Evolutionary conservation across 176 grass and related monocot genomes (phyloP), one percentile per base, ranked within the genome.

Genomic region (Coix lacrymajobi): DNA sequence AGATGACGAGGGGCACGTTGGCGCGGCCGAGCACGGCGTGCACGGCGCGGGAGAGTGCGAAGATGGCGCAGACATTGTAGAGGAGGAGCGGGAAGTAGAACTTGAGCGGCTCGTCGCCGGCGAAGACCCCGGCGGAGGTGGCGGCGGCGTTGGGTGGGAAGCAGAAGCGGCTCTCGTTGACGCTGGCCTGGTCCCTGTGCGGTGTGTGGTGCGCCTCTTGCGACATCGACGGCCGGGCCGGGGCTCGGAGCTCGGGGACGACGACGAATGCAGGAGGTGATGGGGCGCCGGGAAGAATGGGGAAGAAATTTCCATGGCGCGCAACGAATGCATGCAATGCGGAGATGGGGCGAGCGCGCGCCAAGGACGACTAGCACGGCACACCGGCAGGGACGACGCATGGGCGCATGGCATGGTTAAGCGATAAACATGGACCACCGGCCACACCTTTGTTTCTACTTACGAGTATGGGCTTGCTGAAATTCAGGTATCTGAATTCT

Each of bases 41-140:
- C 32, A 86, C 90, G 56, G 60, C 72, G 41, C 76, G 88, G 52
- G 86, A 88, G 60, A 77, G 45, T 20, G 45, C 11, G 64, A 92
- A 96, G 83, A 93, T 45, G 66, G 82, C 39, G 73, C 61, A 88
- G 73, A 96, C 80, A 30, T 93, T 86, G 83, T 67, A 79, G 82
- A 93, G 85, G n/a, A n/a, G n/a, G 11, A 92, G 79, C 4, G 94
- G 87, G 71, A 94, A 92, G 76, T 90, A 92, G 84, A 89, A 97
- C 73, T 94, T 84, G 79, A 97, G 85, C 12, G 94, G 91, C 78
- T 94, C 88, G 56, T 97, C 94, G 83, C 91, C 94, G 41, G 90
- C 43, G 80, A 91, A 97, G 40, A 93, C 12, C 24, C 94, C 94
- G 4, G 87, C 62, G 46, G 94, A 97, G 25, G 88, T 94, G 76